These are phyloP conservation scores for Silene vulgaris DNA, from an alignment of 179 eudicot species.

Conservation along the genomic window DNA sequence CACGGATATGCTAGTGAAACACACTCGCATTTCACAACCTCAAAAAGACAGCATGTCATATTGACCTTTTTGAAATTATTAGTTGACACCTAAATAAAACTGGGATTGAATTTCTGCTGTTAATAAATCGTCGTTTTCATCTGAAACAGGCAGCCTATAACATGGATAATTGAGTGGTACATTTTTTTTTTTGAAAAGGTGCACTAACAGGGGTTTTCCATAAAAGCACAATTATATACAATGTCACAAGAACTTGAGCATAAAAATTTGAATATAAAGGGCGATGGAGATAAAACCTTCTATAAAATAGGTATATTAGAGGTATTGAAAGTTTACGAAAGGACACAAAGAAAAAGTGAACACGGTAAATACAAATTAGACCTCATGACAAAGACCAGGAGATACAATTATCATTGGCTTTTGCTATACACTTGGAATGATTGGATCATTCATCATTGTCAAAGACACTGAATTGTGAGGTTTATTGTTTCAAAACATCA, in stretches of 20 bases:
- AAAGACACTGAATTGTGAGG: constrained; percentile 4
- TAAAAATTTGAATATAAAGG: background rate
- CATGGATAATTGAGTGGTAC: background rate
- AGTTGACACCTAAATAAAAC: background rate
- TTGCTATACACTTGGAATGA: background rate
- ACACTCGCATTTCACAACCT: background rate
- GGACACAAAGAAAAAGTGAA: background rate
- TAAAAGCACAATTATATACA: background rate
- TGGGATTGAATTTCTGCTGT: background rate
- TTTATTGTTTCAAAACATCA: background rate
- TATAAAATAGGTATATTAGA: background rate
- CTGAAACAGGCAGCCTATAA: background rate
- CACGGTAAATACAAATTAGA: background rate
- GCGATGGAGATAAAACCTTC: background rate
- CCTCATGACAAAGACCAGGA: background rate
- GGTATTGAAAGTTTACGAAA: background rate
- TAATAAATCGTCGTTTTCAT: background rate
- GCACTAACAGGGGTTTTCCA: background rate
- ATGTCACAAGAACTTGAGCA: background rate
- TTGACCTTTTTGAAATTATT: background rate
- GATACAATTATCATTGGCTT: background rate
- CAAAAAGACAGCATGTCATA: background rate
- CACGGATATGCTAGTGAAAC: background rate
- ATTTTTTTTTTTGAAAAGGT: background rate
- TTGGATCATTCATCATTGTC: background rate